Evolutionary conservation across 2,329 filamentous ascomycete genomes (phyloP), one percentile per base, ranked within the genome.

Genomic region (Penicillium hordei): DNA sequence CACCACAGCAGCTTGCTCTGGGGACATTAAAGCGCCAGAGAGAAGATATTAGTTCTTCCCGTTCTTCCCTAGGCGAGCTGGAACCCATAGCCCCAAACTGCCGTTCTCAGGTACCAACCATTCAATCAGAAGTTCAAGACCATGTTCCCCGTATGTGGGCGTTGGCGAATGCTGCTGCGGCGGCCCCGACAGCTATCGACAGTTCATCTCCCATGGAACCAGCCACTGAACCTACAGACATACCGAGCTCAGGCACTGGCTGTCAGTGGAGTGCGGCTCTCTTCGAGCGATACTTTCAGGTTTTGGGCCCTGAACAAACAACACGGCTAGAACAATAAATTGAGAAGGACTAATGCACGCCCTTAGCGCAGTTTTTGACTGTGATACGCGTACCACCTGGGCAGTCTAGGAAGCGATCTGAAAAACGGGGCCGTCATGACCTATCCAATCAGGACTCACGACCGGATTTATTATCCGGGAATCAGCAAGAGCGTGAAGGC

Each of bases 241-340:
- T 60, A 31, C 64, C 64, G 13, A 62, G 53, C 9, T 42, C 55
- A 7, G 64, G 60, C 8, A 66, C 63, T 19, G 50, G 31, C 2
- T 66, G 63, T 43, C 58, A 66, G 42, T 66, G 63, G 64, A 64
- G 60, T 50, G 49, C 53, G 25, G 45, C 19, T 5, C 48, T 63
- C 8, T 64, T 66, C 38, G 57, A 59, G 19, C 51, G 42, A 9
- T 65, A 61, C 42, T 64, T 64, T 48, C 21, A 60, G 33, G 46
- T 57, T 2, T 2, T 61, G 15, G 50, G 56, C 21, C 38, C 27
- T 7, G 60, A 60, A 31, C 42, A 57, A 23, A 19, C 17, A 10
- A 5, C 46, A 23, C 15, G 4, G 29, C 5, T 33, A 19, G 15
- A 19, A 21, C 3, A 31, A 33, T 9, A 21, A 17, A 5, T 17